Percentiles rank a stretch among this genome's conserved stretches.
Conservation (phyloP, 164 flowering plant species). For the Pachysandra terminalis region DNA sequence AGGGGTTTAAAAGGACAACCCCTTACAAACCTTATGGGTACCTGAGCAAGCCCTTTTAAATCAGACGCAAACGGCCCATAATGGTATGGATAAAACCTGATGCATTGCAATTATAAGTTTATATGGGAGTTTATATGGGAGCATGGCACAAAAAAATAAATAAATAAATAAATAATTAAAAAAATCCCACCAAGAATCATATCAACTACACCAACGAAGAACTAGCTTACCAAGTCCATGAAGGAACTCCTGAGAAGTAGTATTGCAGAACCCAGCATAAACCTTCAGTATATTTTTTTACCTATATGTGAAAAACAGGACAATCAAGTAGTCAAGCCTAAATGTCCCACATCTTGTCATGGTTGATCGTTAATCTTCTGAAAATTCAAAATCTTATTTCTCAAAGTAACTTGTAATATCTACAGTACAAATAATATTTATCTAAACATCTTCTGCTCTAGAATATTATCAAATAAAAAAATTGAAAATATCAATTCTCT, state of each 20-base stretch:
- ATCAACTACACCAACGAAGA: not conserved
- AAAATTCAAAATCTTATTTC: too few species aligned
- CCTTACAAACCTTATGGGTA: conserved; percentile 25
- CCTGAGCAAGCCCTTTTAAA: conserved; percentile 29
- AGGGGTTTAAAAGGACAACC: conserved; percentile 51
- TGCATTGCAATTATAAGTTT: not conserved
- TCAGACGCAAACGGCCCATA: conserved; percentile 65
- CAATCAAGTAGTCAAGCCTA: not conserved
- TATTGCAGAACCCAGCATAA: conserved; percentile 47
- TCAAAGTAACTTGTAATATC: too few species aligned
- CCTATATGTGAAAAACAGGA: conserved; percentile 18
- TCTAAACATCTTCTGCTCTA: too few species aligned
- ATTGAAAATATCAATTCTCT: too few species aligned
- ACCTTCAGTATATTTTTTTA: conserved; percentile 48
- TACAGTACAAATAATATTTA: too few species aligned
- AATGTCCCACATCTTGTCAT: too few species aligned
- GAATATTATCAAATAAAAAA: too few species aligned
- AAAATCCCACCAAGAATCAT: not conserved
- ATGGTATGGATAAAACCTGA: conserved; percentile 50
- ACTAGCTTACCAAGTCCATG: conserved; percentile 51
- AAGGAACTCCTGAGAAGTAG: conserved; percentile 46
- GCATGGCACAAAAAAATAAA: not conserved
- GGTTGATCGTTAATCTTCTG: too few species aligned
- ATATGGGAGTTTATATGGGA: not conserved
- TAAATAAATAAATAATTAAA: too few species aligned